Base-by-base conservation (phyloP, 2,329 filamentous ascomycete species). In the Aspergillus fijiensis region DNA sequence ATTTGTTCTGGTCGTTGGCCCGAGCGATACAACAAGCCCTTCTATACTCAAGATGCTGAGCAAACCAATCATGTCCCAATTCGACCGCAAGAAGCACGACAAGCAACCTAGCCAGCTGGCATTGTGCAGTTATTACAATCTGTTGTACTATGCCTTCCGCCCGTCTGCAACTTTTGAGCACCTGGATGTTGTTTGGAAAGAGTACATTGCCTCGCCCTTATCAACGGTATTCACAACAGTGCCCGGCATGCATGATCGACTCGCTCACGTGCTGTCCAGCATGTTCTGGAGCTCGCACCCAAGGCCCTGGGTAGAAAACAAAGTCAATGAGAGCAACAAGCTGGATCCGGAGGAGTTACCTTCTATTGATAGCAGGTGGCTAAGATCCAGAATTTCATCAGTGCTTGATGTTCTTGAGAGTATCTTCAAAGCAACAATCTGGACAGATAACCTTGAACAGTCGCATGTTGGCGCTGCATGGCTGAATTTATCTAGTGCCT, bases 281-380 rank as follows among this genome's bases (percentile, higher is more conserved):
- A 81, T 98, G 1, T 81, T 84, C 79, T 80, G 78, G 77, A 77
- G 74, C 68, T 74, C 69, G 1, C 75, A 77, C 48, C 72, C 77
- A 5, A 82, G 87, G 62, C 74, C 88, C 4, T 98, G 92, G 92
- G 88, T 85, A 57, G 87, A 90, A 65, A 87, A 90, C 63, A 87
- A 88, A 55, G 88, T 91, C 10, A 81, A 87, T 60, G 85, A 89
- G 21, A 79, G 84, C 3, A 75, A 73, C 5, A 81, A 87, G 33
- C 77, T 87, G 56, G 84, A 81, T 55, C 82, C 88, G 0, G 85
- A 88, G n/a, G 92, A 97, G 61, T 80, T 99, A n/a, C 90, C 92
- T 5, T 80, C 88, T 6, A 79, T 98, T 6, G 92, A 98, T 69
- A 82, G 90, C 4, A 92, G 89, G 79, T 99, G 95, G 95, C 82